Conservation (phyloP, 306 rosid species). For the Quercus variabilis region DNA sequence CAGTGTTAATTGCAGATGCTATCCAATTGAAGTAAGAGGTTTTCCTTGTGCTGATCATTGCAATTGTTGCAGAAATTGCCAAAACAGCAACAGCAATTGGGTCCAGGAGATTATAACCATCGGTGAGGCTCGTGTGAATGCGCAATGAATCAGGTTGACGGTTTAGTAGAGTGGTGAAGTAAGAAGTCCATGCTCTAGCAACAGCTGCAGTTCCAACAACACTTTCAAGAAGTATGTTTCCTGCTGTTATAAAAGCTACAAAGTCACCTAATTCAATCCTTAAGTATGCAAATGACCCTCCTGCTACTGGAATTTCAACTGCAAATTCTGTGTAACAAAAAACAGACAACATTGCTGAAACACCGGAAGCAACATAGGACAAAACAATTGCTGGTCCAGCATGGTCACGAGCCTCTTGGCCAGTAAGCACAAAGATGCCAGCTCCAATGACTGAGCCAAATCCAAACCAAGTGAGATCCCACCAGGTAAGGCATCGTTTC, state of each 20-base stretch:
- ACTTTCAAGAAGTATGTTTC: conserved; percentile 68
- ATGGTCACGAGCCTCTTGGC: conserved; percentile 47
- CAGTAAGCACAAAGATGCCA: conserved; percentile 76
- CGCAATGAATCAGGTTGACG: conserved; percentile 46
- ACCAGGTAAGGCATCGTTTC: conserved; percentile 59
- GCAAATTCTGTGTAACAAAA: conserved; percentile 82
- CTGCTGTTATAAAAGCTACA: conserved; percentile 75
- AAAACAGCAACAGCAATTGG: conserved; percentile 67
- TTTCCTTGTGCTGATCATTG: conserved; percentile 63
- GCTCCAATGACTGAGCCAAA: conserved; percentile 75
- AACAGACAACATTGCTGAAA: conserved; percentile 82
- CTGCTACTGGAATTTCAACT: conserved; percentile 74
- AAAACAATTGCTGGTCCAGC: conserved; percentile 76
- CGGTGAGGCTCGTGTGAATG: conserved; percentile 41
- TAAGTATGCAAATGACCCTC: conserved; percentile 76
- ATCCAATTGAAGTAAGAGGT: conserved; percentile 67
- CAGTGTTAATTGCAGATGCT: conserved; percentile 55
- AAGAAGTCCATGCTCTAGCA: conserved; percentile 77
- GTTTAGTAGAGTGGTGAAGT: conserved; percentile 56
- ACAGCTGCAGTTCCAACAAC: conserved; percentile 66
- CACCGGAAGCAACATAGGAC: conserved; percentile 65
- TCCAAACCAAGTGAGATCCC: conserved; percentile 87
- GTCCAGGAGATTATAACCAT: conserved; percentile 57
- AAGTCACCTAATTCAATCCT: conserved; percentile 78
- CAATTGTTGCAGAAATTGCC: conserved; percentile 32